These are phyloP conservation scores for Pseudogymnoascus sp. DNA, from an alignment of 2,329 filamentous ascomycete genomes.

Conservation along the genomic window DNA sequence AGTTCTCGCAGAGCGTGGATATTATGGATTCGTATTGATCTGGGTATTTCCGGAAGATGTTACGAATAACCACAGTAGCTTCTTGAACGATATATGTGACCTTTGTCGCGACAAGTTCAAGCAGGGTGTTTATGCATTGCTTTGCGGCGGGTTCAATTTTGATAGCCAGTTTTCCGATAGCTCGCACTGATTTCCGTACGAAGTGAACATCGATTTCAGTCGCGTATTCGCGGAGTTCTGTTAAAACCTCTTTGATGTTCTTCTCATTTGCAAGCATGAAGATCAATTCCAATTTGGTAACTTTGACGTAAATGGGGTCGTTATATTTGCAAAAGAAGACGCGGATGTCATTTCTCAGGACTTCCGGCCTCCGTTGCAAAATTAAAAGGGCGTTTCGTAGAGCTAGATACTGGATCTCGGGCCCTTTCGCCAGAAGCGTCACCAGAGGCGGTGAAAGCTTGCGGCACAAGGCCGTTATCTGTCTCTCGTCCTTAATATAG, in stretches of 20 bases:
- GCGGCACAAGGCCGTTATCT: slow-evolving; percentile 76
- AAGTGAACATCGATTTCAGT: slow-evolving; percentile 99
- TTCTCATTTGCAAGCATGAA: slow-evolving; percentile 96
- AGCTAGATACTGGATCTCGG: slow-evolving; percentile 96
- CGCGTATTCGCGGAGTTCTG: slow-evolving; percentile 90
- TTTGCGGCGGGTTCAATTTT: slow-evolving; percentile 94
- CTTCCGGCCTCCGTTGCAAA: slow-evolving; percentile 83
- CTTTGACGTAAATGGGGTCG: slow-evolving; percentile 98
- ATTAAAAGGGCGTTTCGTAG: slow-evolving; percentile 91
- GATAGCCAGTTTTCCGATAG: slow-evolving; percentile 95
- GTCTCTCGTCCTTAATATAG: slow-evolving; percentile 88
- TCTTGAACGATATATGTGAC: slow-evolving; percentile 98
- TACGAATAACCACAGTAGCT: slow-evolving; percentile 95
- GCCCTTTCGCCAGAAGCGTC: slow-evolving; percentile 88
- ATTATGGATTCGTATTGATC: slow-evolving; percentile 99
- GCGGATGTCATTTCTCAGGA: slow-evolving; percentile 89
- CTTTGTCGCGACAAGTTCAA: slow-evolving; percentile 95
- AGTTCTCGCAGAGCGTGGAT: slow-evolving; percentile 85
- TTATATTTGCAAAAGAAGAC: slow-evolving; percentile 99
- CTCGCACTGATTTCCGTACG: slow-evolving; percentile 92
- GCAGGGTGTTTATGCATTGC: slow-evolving; percentile 83
- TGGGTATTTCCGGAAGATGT: slow-evolving; percentile 98
- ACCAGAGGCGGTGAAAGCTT: slow-evolving; percentile 94
- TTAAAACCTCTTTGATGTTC: slow-evolving; percentile 92
- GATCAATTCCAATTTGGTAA: slow-evolving; percentile 95